These are phyloP conservation scores for Trichoderma cornu-damae DNA, from an alignment of 2,329 filamentous ascomycete species.

Conservation along the genomic window DNA sequence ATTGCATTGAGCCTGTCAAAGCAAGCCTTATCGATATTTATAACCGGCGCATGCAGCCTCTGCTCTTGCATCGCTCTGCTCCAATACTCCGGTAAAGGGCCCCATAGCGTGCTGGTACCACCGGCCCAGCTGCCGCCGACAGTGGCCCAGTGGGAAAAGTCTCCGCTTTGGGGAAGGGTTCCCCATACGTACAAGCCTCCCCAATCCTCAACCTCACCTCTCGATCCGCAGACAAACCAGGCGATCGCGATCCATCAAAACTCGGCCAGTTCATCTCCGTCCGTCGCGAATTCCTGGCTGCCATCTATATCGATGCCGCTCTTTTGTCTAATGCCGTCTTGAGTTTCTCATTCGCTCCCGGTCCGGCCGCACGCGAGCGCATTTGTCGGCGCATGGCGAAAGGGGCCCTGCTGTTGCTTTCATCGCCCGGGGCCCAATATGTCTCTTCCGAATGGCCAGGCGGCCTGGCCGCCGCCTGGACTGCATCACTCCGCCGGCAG, in stretches of 20 bases:
- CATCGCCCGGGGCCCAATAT: conserved; percentile 52
- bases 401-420: conserved; percentile 43
- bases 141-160: conserved; percentile 30
- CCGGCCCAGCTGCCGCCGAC: conserved; percentile 21
- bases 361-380: conserved; percentile 48
- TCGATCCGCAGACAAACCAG: conserved; percentile 48
- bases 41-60: background rate
- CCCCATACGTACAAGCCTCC: conserved; percentile 31
- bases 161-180: conserved; percentile 38
- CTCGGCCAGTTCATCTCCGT: conserved; percentile 40
- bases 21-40: conserved; percentile 15
- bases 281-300: conserved; percentile 35
- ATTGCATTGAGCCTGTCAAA: conserved; percentile 3
- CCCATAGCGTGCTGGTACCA: conserved; percentile 19
- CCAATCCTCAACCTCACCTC: conserved; percentile 53
- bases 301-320: conserved; percentile 52
- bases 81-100: conserved; percentile 5
- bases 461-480: conserved; percentile 58
- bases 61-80: conserved; percentile 10
- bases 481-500: conserved; percentile 44
- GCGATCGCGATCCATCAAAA: conserved; percentile 48
- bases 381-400: conserved; percentile 53
- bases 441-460: conserved; percentile 63
- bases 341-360: conserved; percentile 42
- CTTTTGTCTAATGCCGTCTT: conserved; percentile 48